phyloP scores from a whole-genome alignment of 1,284 basidiomycete species.

The Marasmius sp. region DNA sequence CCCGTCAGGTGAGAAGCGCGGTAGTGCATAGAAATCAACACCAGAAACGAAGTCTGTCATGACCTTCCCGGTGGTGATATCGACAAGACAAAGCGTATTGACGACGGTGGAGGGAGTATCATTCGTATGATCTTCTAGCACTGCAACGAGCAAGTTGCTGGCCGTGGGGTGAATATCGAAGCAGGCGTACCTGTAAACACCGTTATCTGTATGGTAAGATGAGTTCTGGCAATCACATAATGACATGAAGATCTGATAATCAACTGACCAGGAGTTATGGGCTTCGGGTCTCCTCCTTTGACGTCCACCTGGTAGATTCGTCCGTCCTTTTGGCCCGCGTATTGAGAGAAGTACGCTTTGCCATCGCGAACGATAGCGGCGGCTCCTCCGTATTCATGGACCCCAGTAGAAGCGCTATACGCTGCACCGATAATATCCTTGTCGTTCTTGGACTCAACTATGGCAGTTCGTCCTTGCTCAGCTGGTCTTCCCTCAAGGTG shows the following conservation, averaged over 20 bases:
- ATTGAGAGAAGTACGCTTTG: conserved; percentile 52
- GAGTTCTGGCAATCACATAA: no score
- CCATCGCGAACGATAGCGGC: conserved; percentile 50
- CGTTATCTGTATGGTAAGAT: conserved; percentile 36
- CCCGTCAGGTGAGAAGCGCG: conserved; percentile 70
- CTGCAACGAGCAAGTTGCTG: conserved; percentile 47
- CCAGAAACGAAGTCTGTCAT: conserved; percentile 45
- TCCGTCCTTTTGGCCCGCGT: conserved; percentile 41
- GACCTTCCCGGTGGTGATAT: conserved; percentile 42
- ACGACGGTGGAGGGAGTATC: conserved; percentile 54
- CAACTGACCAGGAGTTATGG: no score
- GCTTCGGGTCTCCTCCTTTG: conserved; percentile 17
- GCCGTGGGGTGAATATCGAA: conserved; percentile 48
- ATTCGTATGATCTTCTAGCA: conserved; percentile 70
- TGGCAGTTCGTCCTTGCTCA: conserved; percentile 56
- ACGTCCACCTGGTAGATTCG: conserved; percentile 46
- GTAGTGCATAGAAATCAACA: conserved; percentile 66
- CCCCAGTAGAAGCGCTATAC: conserved; percentile 51
- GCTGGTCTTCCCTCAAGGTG: conserved; percentile 63
- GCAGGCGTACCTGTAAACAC: conserved; percentile 56
- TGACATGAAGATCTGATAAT: no score
- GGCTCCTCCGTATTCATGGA: conserved; percentile 63
- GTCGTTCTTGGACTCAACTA: conserved; percentile 49
- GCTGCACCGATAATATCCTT: conserved; percentile 47
- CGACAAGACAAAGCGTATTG: conserved; percentile 58